Evolutionary conservation across 805 yeast genomes (phyloP), one percentile per base, ranked within the genome.

Genomic region (Starmera dryadoides): DNA sequence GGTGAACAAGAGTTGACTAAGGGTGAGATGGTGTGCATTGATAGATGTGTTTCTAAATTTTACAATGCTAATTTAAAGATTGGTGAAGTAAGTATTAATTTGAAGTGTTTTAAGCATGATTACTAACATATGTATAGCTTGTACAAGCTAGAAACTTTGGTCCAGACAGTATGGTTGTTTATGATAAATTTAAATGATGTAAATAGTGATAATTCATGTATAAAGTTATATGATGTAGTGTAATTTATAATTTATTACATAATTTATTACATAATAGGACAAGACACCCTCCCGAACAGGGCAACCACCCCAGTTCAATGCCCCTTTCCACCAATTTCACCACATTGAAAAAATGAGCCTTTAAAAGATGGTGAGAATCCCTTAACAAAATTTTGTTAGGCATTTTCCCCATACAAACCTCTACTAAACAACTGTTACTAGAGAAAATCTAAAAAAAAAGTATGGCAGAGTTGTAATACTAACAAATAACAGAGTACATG

Each of bases 41-140:
- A 88, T 58, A 68, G 97, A 43, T 89, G 98, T 63, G 91, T 85
- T 33, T 62, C 78, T 46, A 89, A 89, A 59, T 88, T 81, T 60
- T 85, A 87, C 66, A 71, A 71, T 50, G 81, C 88, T 34, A 88
- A 81, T 56, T 59, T 75, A 34, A 55, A 71, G 38, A 64, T 86
- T 23, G 93, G 91, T 1, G 71, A 67, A 14, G 56, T 52, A 36
- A 42, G 56, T 22, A 8, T 7, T 10, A 8, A 10, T 7, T 8
- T 7, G 25, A 8, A 10, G 25, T 22, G 25, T 22, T n/a, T n/a
- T n/a, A n/a, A n/a, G n/a, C n/a, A n/a, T n/a, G n/a, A n/a, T n/a
- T n/a, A n/a, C n/a, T n/a, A n/a, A n/a, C n/a, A n/a, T n/a, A n/a
- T n/a, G n/a, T 16, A 21, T 35, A 49, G 55, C 37, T 33, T 28